Base-by-base conservation (phyloP, 441 rosid genomes). In the Corymbia calophylla region DNA sequence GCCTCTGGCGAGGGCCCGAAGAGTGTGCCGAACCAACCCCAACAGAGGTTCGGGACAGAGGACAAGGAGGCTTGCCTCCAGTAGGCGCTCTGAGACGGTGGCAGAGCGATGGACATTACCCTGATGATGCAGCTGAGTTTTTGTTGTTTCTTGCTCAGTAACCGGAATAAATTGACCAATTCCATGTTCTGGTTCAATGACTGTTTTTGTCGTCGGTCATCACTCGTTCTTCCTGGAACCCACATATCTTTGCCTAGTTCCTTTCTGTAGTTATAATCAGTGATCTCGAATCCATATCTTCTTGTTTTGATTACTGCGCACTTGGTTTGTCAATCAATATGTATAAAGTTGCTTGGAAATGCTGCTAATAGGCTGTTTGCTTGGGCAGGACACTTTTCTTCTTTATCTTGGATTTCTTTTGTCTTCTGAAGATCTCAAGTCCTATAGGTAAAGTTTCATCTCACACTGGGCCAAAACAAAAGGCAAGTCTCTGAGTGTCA, bases 341-440 rank as follows among this genome's bases (percentile, higher is more conserved):
- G 62, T 23, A n/a, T 16, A 7, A 39, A 7, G 73, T 88, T 49
- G 47, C 56, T 54, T 44, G 25, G 48, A 47, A 82, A 11, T 6
- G 16, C 23, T 49, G 29, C 73, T 56, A 39, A 82, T 56, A 66
- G 58, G 48, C 12, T 21, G 13, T 31, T 88, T 64, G 31, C 15
- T 51, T 60, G 23, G 10, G 88, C 94, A 95, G 97, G 96, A 94
- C 60, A 96, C 96, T 17, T 95, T 94, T 94, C 96, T 95, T 89
- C 96, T 91, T 11, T 92, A 60, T 60, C 31, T 60, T 60, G 66
- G 66, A 29, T 27, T 60, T 60, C n/a, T 60, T 60, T 60, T 60
- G 17, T 27, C 27, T 7, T 6, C 11, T 60, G 66, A 60, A 27
- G 31, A 27, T 18, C 91, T 39, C 88, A 93, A 90, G 88, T 94